phyloP scores from a whole-genome alignment of 306 rosid species.

The Gastrolobium villosum region DNA sequence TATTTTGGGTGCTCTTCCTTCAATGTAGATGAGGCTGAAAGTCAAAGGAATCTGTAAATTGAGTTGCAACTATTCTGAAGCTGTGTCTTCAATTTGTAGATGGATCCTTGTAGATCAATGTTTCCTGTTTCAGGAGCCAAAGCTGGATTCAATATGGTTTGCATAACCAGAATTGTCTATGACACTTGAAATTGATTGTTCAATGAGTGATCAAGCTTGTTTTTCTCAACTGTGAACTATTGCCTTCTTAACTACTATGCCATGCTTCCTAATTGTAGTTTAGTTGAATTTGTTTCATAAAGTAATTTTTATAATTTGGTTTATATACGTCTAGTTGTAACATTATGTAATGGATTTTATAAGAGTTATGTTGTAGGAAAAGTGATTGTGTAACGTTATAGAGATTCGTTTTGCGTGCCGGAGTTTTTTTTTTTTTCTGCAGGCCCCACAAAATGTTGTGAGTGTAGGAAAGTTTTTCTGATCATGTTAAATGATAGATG shows the following conservation, averaged over 20 bases:
- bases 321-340: background rate
- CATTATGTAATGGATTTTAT: no score
- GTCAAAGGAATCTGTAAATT: constrained; percentile 23
- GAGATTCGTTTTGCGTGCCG: no score
- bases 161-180: background rate
- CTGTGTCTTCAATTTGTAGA: constrained; percentile 5
- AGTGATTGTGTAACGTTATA: no score
- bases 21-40: constrained; percentile 29
- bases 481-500: no score
- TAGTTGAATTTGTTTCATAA: background rate
- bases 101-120: background rate
- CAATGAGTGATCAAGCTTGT: background rate
- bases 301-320: background rate
- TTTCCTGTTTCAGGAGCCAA: background rate
- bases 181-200: background rate
- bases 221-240: background rate
- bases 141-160: constrained; percentile 3
- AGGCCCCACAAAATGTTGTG: no score
- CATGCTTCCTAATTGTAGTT: constrained; percentile 14
- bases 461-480: no score
- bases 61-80: constrained; percentile 29
- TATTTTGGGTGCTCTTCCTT: background rate
- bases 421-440: no score
- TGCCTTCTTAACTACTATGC: background rate
- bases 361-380: no score